Base-by-base conservation (phyloP, 192 early-diverging fungal genomes). In the Rhizophagus clarus region DNA sequence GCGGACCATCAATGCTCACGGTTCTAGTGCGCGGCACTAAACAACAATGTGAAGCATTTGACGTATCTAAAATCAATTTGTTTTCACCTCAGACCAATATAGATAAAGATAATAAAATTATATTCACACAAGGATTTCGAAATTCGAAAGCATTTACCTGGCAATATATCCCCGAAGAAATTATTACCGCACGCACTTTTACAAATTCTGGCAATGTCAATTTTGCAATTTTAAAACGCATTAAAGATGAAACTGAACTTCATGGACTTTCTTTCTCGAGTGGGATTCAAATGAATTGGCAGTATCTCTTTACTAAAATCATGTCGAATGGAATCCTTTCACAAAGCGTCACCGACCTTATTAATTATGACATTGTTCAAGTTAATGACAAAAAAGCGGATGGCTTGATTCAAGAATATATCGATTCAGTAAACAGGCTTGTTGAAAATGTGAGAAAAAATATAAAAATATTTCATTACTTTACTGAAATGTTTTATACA, bases 101-200 rank as follows among this genome's bases (percentile, higher is more conserved):
- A 12, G 11, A 45, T 45, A 12, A 12, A 12, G 61, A 63, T 3
- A 9, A 63, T 24, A n/a, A 63, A 24, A 11, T 63, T 9, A n/a
- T 26, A 63, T 63, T 63, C 9, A 63, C 61, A 0, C 61, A 28
- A 26, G 61, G 61, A 26, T 63, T 63, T 7, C 22, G 5, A 9
- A 24, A 63, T 12, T 63, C 61, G 22, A 63, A 63, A 24, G 61
- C 22, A 63, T 63, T 63, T 24, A 28, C 26, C 26, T 63, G 61
- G 61, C 61, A 63, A 28, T 63, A 63, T 22, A 63, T 63, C 28
- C 61, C 61, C 12, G 61, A 63, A n/a, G 61, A 63, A 63, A 24
- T n/a, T n/a, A 63, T 63, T n/a, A 63, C 61, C 61, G 24, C 61
- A 26, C 61, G 61, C 3, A 63, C 61, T 63, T 8, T 62, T 26